A percentile compares a stretch with the other conserved stretches of the same genome.
Evolutionary conservation across 768 basidiomycete species (phyloP).

Genomic region (Tricholoma hemisulphureum): DNA sequence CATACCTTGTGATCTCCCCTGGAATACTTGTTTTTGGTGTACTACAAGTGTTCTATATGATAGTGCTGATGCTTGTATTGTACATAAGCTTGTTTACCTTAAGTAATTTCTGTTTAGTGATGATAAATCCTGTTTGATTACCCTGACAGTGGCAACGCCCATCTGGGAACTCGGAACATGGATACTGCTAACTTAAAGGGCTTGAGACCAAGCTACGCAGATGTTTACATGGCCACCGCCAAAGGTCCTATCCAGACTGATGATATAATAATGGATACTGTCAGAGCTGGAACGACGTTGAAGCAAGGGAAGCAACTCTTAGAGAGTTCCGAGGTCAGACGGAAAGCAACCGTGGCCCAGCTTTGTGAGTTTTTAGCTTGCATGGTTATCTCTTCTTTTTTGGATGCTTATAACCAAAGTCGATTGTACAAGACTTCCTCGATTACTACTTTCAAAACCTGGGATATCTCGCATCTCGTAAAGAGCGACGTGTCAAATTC

Average conservation of each 20-base stretch:
- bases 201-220: conserved; percentile 34
- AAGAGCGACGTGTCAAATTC: conserved; percentile 80
- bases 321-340: conserved; percentile 82
- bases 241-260: conserved; percentile 50
- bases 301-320: conserved; percentile 68
- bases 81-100: no score
- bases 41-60: no score
- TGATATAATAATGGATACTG: conserved; percentile 73
- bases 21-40: no score
- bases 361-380: conserved; percentile 63
- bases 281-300: conserved; percentile 52
- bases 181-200: conserved; percentile 77
- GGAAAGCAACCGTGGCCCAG: conserved; percentile 96
- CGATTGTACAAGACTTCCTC: conserved; percentile 72
- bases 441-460: conserved; percentile 98
- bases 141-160: no score
- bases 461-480: conserved; percentile 84
- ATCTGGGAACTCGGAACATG: no score
- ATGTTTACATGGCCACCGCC: conserved; percentile 76
- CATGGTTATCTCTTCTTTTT: conserved; percentile 8
- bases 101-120: no score
- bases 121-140: no score
- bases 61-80: no score
- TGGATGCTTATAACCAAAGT: neutral
- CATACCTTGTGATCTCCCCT: no score